Evolutionary conservation across 805 yeast species (phyloP), one percentile per base, ranked within the genome.

Genomic region (Candida broadrunensis): DNA sequence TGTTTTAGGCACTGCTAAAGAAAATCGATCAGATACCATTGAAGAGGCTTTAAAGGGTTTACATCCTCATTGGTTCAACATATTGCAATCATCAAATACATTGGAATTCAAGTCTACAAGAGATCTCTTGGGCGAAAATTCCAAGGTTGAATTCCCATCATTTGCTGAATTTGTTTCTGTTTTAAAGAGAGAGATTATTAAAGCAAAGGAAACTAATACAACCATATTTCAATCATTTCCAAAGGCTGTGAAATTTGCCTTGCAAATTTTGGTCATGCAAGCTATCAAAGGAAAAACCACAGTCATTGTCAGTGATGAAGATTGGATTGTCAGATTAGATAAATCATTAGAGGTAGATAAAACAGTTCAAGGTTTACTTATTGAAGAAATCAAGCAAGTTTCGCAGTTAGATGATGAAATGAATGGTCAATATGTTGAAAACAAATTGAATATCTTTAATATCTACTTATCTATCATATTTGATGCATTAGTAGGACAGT

Each of bases 41-140:
- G 95, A 88, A 52, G 97, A 88, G 56, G 84, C 96, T 0, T 60
- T 58, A 4, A 80, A 78, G 46, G 97, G 97, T 0, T 63, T 91
- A 21, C 81, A 88, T 58, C 97, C 97, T 0, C 78, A 85, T 57
- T 84, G 90, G 88, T 85, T 81, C 55, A 75, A 74, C 35, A 62
- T 83, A 3, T 60, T 70, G 25, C 63, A 60, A 31, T 67, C 83
- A 0, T 61, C 78, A 2, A 71, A 69, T 34, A 65, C 73, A 0
- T 45, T 47, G 1, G 74, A 67, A n/a, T 67, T 63, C 48, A 71
- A 67, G 32, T 49, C 78, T 0, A 72, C 80, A 0, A 32, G 58
- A 3, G 77, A 74, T 19, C 52, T 75, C 8, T 49, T 77, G 35
- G 80, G 78, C 1, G 52, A 59, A 2, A 60, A 60, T 3, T 63